Evolutionary conservation across 345 rosid genomes (phyloP), one percentile per base, ranked within the genome.

Genomic region (Microcos paniculata): DNA sequence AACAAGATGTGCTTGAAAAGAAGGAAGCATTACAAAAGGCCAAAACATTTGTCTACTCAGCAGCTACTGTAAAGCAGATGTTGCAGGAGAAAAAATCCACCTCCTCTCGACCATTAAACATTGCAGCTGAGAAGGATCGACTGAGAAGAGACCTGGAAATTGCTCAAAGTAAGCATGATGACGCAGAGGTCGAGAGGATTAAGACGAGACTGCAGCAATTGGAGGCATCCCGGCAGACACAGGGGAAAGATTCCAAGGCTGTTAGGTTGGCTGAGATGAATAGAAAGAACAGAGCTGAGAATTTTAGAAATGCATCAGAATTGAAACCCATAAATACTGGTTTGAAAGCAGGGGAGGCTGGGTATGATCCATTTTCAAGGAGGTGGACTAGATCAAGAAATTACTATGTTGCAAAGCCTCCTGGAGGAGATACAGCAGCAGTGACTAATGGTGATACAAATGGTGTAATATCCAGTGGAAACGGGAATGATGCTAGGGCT

Each of bases 121-220:
- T 96, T n/a, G 99, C 99, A 1, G 97, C 97, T 8, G 99, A 94
- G 88, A 96, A 94, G 84, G 99, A 96, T 71, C 80, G 97, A 76
- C 82, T 96, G 78, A 91, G 97, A 82, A 92, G 89, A 80, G 94
- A 91, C 77, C 72, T 96, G 86, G 98, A 94, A 43, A 75, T 81
- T 70, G 99, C 97, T 10, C 84, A 84, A 80, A 81, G 87, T 68
- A 92, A 84, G 86, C 88, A 87, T 74, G 94, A 96, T 38, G 90
- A 84, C 66, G 88, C 78, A n/a, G 97, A 90, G 82, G 90, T 86
- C 43, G 93, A 90, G 83, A 86, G 96, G 84, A 94, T 94, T 70
- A 90, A 87, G 71, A 67, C 74, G 1, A 96, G 93, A 82, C 83
- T 94, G 77, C 84, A 82, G 83, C 90, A 94, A 78, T 84, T 96